Base-by-base conservation (phyloP, 768 basidiomycete genomes). In the Suillus tomentosus region DNA sequence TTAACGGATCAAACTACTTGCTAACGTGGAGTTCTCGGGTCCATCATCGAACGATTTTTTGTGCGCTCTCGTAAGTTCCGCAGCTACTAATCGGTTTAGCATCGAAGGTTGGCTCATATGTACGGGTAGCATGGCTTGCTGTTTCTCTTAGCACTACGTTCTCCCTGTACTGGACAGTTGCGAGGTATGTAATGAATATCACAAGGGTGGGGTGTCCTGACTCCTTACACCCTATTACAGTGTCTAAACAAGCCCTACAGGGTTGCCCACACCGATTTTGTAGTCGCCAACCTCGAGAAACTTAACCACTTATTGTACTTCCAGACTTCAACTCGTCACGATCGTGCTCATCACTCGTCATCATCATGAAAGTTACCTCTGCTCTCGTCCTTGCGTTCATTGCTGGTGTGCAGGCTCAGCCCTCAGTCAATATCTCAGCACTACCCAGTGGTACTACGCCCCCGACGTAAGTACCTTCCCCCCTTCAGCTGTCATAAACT, bases 291-390 rank as follows among this genome's bases (percentile, higher is more conserved):
- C 51, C 27, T 53, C 27, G 17, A 53, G 15, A 9, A 34, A 31
- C 51, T 24, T 40, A 13, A 56, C 5, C n/a, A 27, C 39, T n/a
- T 22, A 40, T 27, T 55, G 34, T 36, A 3, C n/a, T 37, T 40
- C 37, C 37, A 57, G 56, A 24, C 39, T 15, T 17, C 36, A 37
- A 19, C 6, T 9, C 2, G 36, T 37, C 14, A 36, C 48, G 50
- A 27, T 50, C 24, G 8, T 36, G 36, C 34, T 3, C 34, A 8
- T 34, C n/a, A 7, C 19, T 6, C 0, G 19, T 57, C 22, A 22
- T 24, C 56, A 57, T 57, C 56, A 57, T 57, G 56, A 40, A 57
- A 40, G 6, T 57, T 57, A 15, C 56, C 17, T 17, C 56, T 57
- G 24, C 39, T 39, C 56, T 57, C 24, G 27, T 24, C 39, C 15